These are phyloP conservation scores for Zasmidium angulare DNA, from an alignment of 2,329 filamentous ascomycete species.

Conservation along the genomic window DNA sequence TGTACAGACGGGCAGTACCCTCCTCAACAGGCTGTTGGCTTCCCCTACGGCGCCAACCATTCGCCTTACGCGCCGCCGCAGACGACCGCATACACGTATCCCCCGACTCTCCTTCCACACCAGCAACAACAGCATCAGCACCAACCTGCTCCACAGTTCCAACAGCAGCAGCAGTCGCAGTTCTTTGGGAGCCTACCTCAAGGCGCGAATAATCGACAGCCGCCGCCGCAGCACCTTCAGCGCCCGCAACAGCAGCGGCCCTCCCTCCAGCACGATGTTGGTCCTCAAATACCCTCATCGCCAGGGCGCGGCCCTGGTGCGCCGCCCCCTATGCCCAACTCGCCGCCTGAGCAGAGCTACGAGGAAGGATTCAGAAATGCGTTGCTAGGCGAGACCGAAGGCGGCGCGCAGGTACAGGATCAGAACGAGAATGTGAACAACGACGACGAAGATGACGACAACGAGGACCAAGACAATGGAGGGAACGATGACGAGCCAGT, in stretches of 20 bases:
- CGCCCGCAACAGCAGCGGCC: slow-evolving; percentile 15
- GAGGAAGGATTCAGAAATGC: slow-evolving; percentile 29
- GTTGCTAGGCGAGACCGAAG: slow-evolving; percentile 20
- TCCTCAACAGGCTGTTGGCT: not conserved
- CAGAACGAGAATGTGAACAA: slow-evolving; percentile 20
- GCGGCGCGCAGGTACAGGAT: slow-evolving; percentile 6
- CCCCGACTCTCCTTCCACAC: slow-evolving; percentile 1
- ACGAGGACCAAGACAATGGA: slow-evolving; percentile 16
- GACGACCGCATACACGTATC: slow-evolving; percentile 3
- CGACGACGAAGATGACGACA: slow-evolving; percentile 26
- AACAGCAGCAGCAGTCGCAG: slow-evolving; percentile 12
- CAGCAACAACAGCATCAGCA: slow-evolving; percentile 1
- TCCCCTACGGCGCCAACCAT: slow-evolving; percentile 2
- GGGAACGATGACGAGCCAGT: slow-evolving; percentile 27
- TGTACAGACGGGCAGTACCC: not conserved
- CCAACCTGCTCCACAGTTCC: not conserved
- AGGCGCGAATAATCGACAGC: slow-evolving; percentile 12
- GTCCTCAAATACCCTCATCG: slow-evolving; percentile 4
- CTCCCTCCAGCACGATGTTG: slow-evolving; percentile 4
- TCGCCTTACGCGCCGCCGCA: slow-evolving; percentile 6
- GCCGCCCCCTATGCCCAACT: slow-evolving; percentile 25
- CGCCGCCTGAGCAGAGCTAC: slow-evolving; percentile 15
- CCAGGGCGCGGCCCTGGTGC: slow-evolving; percentile 28
- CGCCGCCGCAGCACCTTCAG: slow-evolving; percentile 12
- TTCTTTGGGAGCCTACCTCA: slow-evolving; percentile 19